A percentile compares a stretch with the other conserved stretches of the same genome.
Conservation (phyloP, 2,329 filamentous ascomycete species). For the Colletotrichum sp. region DNA sequence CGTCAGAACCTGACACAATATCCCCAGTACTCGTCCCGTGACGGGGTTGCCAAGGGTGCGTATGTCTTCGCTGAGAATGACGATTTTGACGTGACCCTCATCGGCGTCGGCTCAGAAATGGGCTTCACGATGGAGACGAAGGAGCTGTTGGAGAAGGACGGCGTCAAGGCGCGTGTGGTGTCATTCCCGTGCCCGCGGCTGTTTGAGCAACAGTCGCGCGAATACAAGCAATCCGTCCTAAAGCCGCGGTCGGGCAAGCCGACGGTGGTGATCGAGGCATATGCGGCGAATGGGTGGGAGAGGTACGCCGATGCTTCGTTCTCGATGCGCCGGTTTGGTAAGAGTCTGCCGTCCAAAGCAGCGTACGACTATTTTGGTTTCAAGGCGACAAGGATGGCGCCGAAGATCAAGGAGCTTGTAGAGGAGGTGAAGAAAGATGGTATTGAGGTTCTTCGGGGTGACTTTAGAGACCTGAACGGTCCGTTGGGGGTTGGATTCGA, state of each 20-base stretch:
- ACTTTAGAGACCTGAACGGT: constrained; percentile 35
- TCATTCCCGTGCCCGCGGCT: constrained; percentile 51
- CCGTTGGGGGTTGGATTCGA: constrained; percentile 13
- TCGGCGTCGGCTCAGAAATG: constrained; percentile 43
- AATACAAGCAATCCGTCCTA: constrained; percentile 50
- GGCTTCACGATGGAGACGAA: constrained; percentile 36
- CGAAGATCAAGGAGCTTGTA: constrained; percentile 27
- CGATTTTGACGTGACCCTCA: constrained; percentile 48
- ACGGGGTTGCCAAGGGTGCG: constrained; percentile 46
- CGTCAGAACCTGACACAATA: constrained; percentile 45
- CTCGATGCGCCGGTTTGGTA: constrained; percentile 59
- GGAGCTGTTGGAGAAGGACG: constrained; percentile 41
- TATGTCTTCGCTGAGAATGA: constrained; percentile 50
- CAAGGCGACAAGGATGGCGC: constrained; percentile 46
- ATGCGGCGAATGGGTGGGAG: constrained; percentile 63
- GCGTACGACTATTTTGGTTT: constrained; percentile 61
- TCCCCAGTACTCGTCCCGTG: constrained; percentile 50
- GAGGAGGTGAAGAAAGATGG: constrained; percentile 33
- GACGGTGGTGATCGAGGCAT: constrained; percentile 62
- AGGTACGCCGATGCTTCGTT: constrained; percentile 63
- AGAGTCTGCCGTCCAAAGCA: constrained; percentile 57
- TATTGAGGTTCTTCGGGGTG: constrained; percentile 32
- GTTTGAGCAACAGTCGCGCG: constrained; percentile 45
- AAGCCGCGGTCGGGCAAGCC: constrained; percentile 45
- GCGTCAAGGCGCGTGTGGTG: constrained; percentile 44